Evolutionary conservation across 2,329 filamentous ascomycete species (phyloP).

Genomic region (Claviceps purpurea): DNA sequence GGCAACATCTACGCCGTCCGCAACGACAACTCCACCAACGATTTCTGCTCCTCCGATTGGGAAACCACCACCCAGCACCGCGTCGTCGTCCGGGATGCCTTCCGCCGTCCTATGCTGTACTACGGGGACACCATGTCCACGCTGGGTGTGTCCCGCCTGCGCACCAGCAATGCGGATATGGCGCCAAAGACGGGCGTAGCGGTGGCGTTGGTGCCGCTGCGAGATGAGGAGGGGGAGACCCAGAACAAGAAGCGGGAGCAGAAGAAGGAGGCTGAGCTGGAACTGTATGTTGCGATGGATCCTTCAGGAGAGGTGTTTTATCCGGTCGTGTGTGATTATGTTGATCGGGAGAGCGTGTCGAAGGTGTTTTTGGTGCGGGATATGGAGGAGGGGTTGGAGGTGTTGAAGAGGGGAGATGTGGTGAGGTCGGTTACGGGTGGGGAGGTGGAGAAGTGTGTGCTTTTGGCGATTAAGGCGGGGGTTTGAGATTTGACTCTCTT

Average conservation of each 20-base stretch:
- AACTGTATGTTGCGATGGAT: slow-evolving; percentile 12
- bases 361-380: slow-evolving; percentile 18
- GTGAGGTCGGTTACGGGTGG: slow-evolving; percentile 16
- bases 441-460: slow-evolving; percentile 7
- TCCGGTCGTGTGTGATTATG: slow-evolving; percentile 17
- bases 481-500: background rate
- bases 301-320: slow-evolving; percentile 13
- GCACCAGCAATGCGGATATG: slow-evolving; percentile 9
- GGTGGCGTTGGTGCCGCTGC: slow-evolving; percentile 10
- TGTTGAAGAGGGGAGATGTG: slow-evolving; percentile 12
- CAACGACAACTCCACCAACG: slow-evolving; percentile 9
- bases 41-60: slow-evolving; percentile 14
- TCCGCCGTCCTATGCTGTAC: slow-evolving; percentile 18
- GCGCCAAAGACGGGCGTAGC: slow-evolving; percentile 9
- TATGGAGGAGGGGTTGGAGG: slow-evolving; percentile 10
- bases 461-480: slow-evolving; percentile 2
- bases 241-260: background rate
- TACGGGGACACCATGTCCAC: slow-evolving; percentile 19
- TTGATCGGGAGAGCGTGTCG: slow-evolving; percentile 6
- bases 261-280: background rate
- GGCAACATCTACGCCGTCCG: slow-evolving; percentile 19
- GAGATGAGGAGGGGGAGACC: slow-evolving; percentile 1
- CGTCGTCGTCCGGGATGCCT: slow-evolving; percentile 12
- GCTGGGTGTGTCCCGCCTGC: slow-evolving; percentile 18
- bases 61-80: slow-evolving; percentile 7